Base-by-base conservation (phyloP, 352 stramenopile genomes). In the Ophiocytium majus region DNA sequence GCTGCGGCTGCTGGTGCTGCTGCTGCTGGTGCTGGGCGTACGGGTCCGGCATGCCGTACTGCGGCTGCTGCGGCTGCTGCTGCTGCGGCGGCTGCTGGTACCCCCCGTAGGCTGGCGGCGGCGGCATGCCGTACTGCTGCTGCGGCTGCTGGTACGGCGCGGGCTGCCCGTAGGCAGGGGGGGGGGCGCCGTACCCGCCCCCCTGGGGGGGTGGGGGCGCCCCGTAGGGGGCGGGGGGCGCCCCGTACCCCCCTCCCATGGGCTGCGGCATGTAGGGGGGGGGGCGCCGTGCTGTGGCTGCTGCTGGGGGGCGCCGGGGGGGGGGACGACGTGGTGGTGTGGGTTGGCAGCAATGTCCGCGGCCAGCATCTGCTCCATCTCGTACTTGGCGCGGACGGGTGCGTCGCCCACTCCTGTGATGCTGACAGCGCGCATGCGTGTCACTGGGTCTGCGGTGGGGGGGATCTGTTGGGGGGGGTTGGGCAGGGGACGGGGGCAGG, bases 301-400 rank as follows among this genome's bases (percentile, higher is more conserved):
- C 43, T 57, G 43, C 43, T 5, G 43, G 43, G 43, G 43, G 43
- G 5, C 5, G 43, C 5, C 14, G 43, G 43, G 14, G 43, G 14
- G 43, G 14, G 43, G 43, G 5, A 57, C 5, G 5, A 57, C 43
- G 5, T 14, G 5, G 5, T 57, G 43, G 43, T 14, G 43, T 14
- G 43, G 43, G 43, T 57, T 57, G 5, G 5, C 5, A 5, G 43
- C 43, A 5, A 57, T 57, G 43, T 57, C 43, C 31, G 86, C 90
- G 81, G 78, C 80, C 32, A 97, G 87, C 76, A 96, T 90, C 66
- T 93, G 90, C 90, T 96, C 92, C 86, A 97, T 95, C 83, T 95
- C 91, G 81, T 90, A 89, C 84, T 95, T 94, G 0, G 93, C 93
- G 64, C 90, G 89, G 28, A 93, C 66, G 31, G 91, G 91, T 57